Evolutionary conservation across 1,284 basidiomycete genomes (phyloP).

Genomic region (Dichomitus squalens): DNA sequence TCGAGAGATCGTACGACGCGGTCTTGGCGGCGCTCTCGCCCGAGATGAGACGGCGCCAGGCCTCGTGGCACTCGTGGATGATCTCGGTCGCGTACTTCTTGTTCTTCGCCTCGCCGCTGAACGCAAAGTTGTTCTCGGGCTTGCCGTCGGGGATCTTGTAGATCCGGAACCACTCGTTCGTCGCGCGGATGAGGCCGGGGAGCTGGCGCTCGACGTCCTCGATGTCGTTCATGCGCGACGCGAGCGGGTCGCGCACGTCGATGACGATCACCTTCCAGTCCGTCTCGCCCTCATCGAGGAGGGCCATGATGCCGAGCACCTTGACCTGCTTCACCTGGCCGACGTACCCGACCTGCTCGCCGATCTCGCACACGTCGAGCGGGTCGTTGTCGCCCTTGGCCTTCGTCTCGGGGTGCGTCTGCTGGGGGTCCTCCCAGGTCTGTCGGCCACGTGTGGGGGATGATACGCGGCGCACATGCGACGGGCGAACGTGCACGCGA

Average conservation of each 20-base stretch:
- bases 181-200: conserved; percentile 93
- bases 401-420: conserved; percentile 94
- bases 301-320: conserved; percentile 99
- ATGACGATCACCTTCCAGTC: conserved; percentile 99
- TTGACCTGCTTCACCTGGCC: conserved; percentile 99
- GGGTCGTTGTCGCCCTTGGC: conserved; percentile 99
- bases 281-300: conserved; percentile 97
- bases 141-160: conserved; percentile 99
- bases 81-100: conserved; percentile 99
- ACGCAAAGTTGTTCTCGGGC: conserved; percentile 98
- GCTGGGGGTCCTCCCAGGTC: conserved; percentile 98
- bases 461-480: background rate
- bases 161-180: conserved; percentile 98
- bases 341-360: conserved; percentile 96
- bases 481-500: conserved; percentile 6
- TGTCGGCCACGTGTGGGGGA: conserved; percentile 37
- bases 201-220: conserved; percentile 99
- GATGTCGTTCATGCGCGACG: conserved; percentile 96
- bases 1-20: conserved; percentile 72
- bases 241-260: conserved; percentile 95
- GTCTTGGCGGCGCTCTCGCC: conserved; percentile 81
- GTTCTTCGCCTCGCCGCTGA: conserved; percentile 99
- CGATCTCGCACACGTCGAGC: conserved; percentile 99
- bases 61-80: conserved; percentile 98
- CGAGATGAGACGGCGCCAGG: conserved; percentile 92